Conservation (phyloP, 257 asterid species). For the Nicotiana benthamiana region DNA sequence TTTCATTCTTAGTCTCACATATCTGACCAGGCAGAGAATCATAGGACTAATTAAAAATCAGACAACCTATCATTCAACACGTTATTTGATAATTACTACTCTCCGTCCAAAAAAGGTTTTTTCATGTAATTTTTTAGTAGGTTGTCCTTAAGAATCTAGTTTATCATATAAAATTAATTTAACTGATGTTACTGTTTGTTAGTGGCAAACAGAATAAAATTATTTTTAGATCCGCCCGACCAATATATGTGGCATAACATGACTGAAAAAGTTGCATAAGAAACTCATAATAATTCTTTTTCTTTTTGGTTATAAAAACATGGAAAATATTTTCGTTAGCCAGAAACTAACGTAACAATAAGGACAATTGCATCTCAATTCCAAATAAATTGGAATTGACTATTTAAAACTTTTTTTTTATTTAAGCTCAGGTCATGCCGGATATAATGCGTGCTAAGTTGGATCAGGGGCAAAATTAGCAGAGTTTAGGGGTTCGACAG, state of each 20-base stretch:
- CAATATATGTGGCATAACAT: neutral
- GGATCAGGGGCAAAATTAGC: no score
- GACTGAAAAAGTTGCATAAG: neutral
- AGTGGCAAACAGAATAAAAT: neutral
- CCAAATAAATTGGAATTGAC: no score
- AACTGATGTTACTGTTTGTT: neutral
- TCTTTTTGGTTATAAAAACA: no score
- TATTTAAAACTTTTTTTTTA: no score
- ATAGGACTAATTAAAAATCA: neutral
- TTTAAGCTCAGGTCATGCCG: no score
- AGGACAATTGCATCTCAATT: fast-evolving
- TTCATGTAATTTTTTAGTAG: neutral
- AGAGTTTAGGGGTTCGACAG: no score
- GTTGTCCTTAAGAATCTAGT: neutral
- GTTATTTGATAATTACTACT: neutral
- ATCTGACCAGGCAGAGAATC: neutral
- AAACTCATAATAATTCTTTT: neutral
- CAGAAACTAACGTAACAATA: no score
- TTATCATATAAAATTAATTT: neutral
- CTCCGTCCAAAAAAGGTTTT: neutral
- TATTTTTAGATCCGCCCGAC: neutral
- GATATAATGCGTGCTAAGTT: no score
- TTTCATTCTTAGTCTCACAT: neutral
- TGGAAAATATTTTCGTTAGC: neutral
- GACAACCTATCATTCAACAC: neutral